Conservation (phyloP, 1,284 basidiomycete genomes). For the Fomes fomentarius region DNA sequence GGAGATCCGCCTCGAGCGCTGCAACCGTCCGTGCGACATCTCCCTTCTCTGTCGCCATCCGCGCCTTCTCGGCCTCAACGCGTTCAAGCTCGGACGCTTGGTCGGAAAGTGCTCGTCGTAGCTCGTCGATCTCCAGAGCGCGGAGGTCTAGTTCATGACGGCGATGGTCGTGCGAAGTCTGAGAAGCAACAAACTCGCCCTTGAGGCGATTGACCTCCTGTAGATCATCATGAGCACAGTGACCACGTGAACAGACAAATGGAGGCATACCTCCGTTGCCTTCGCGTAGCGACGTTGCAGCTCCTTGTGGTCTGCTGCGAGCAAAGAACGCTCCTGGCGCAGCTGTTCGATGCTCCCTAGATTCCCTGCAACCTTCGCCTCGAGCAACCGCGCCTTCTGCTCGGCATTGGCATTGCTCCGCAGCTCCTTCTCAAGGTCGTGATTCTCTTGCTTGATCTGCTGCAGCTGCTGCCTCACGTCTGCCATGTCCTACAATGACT, state of each 20-base stretch:
- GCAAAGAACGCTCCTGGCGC: slow-evolving; percentile 70
- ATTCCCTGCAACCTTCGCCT: slow-evolving; percentile 67
- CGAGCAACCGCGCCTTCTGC: slow-evolving; percentile 68
- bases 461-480: slow-evolving; percentile 71
- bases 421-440: slow-evolving; percentile 68
- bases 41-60: slow-evolving; percentile 61
- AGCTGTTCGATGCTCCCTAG: slow-evolving; percentile 68
- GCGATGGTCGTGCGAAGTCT: slow-evolving; percentile 70
- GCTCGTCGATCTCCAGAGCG: slow-evolving; percentile 72
- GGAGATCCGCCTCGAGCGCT: slow-evolving; percentile 68
- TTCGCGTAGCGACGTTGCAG: slow-evolving; percentile 68
- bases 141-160: slow-evolving; percentile 74
- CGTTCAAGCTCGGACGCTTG: slow-evolving; percentile 68
- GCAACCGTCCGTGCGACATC: slow-evolving; percentile 66
- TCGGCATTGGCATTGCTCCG: slow-evolving; percentile 67
- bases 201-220: slow-evolving; percentile 66
- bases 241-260: not conserved
- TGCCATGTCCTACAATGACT: slow-evolving; percentile 64
- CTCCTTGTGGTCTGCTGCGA: slow-evolving; percentile 68
- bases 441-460: slow-evolving; percentile 67
- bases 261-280: slow-evolving; percentile 58
- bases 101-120: slow-evolving; percentile 61
- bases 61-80: slow-evolving; percentile 60
- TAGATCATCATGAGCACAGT: slow-evolving; percentile 1
- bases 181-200: slow-evolving; percentile 58